Conservation (phyloP, 225 moss, liverwort and hornwort species). For the Polytrichum commune region DNA sequence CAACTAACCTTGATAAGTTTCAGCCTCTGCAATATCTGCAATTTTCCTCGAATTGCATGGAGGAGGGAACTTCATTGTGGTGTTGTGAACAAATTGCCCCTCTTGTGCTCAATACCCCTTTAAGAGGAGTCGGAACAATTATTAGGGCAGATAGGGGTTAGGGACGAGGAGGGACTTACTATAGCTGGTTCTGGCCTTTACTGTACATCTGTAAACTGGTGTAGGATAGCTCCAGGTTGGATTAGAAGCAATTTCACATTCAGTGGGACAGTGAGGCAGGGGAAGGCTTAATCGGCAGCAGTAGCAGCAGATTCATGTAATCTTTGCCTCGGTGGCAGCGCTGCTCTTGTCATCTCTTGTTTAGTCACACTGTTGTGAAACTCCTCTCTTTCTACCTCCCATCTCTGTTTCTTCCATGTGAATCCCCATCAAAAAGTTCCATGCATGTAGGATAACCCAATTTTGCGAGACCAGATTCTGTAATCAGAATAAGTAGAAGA, state of each 20-base stretch:
- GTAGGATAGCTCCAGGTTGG: conserved; percentile 7
- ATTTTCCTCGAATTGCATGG: neutral
- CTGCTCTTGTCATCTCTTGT: conserved; percentile 26
- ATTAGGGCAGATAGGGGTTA: neutral
- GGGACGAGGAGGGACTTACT: neutral
- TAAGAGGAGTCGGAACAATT: conserved; percentile 23
- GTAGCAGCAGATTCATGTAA: conserved; percentile 5
- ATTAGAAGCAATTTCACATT: conserved; percentile 5
- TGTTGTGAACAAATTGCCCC: too few relatives aligned
- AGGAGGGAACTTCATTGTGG: neutral
- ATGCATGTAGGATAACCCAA: conserved; percentile 13
- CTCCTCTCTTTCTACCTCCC: conserved; percentile 7
- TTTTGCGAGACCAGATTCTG: conserved; percentile 25
- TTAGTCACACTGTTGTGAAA: conserved; percentile 36
- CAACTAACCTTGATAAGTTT: neutral
- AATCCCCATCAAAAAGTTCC: neutral
- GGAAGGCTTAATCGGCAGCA: neutral
- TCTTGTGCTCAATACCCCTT: neutral
- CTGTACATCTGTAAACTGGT: conserved; percentile 12
- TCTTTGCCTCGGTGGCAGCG: neutral
- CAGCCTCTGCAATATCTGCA: neutral
- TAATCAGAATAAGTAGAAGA: conserved; percentile 9
- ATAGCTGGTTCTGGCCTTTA: neutral
- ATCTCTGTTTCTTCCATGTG: neutral
- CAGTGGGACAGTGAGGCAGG: conserved; percentile 47